Evolutionary conservation across 345 rosid species (phyloP).

Genomic region (Eucalyptus viminalis): DNA sequence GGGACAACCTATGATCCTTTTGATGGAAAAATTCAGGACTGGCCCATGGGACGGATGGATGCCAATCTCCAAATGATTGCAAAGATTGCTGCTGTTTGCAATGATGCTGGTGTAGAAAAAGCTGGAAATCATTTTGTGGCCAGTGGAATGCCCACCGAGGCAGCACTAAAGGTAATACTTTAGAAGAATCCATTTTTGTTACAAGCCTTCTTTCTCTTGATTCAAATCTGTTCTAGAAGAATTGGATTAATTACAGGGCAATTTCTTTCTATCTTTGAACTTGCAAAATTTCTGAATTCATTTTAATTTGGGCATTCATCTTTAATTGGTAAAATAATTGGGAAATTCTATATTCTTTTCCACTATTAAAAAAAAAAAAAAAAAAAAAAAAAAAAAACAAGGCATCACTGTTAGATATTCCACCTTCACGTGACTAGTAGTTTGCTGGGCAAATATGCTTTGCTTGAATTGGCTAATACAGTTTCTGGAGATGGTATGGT

Average conservation of each 20-base stretch:
- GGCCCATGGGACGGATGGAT: conserved; percentile 74
- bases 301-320: background rate
- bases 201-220: background rate
- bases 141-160: conserved; percentile 85
- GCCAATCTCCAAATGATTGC: conserved; percentile 85
- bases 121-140: conserved; percentile 58
- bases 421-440: background rate
- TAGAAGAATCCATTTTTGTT: background rate
- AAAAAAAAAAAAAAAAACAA: background rate
- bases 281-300: background rate
- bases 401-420: background rate
- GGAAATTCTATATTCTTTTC: background rate
- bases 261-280: background rate
- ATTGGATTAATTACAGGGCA: background rate
- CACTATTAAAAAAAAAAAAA: background rate
- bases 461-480: background rate
- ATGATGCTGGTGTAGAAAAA: conserved; percentile 69
- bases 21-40: conserved; percentile 69
- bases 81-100: conserved; percentile 80
- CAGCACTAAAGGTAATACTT: conserved; percentile 78
- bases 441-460: background rate
- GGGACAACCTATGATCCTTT: conserved; percentile 76
- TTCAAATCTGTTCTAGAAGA: background rate
- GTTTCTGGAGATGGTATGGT: background rate
- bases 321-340: background rate